A percentile compares a stretch with the other conserved stretches of the same genome.
Evolutionary conservation across 1,139 yeast genomes (phyloP).

Genomic region (Geotrichum phurueaensis): DNA sequence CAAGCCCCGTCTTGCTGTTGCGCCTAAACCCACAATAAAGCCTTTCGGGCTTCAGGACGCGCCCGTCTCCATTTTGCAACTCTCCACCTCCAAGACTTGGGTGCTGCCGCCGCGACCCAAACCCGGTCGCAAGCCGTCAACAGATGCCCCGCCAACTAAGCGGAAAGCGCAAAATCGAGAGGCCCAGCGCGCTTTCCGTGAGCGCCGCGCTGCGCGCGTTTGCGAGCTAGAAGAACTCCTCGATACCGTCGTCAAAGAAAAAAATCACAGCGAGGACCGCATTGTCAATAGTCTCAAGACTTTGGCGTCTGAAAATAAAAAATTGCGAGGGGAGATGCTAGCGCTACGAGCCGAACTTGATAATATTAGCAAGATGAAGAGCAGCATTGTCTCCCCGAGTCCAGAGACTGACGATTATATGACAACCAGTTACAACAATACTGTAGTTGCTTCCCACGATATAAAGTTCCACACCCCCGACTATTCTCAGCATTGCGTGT

Average conservation of each 20-base stretch:
- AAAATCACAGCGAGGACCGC: constrained; percentile 25
- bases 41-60: not conserved
- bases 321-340: constrained; percentile 19
- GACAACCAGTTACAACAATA: not conserved
- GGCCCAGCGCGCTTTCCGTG: constrained; percentile 84
- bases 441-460: not conserved
- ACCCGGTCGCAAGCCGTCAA: constrained; percentile 84
- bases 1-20: not conserved
- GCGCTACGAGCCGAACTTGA: constrained; percentile 21
- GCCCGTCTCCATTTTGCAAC: constrained; percentile 12
- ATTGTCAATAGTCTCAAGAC: constrained; percentile 46
- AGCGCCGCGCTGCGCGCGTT: constrained; percentile 62
- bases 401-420: not conserved
- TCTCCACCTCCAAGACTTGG: constrained; percentile 75
- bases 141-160: constrained; percentile 41
- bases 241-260: constrained; percentile 58
- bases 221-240: constrained; percentile 50
- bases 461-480: constrained; percentile 7
- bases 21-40: constrained; percentile 1
- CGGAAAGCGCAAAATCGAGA: constrained; percentile 86
- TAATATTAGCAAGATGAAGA: not conserved
- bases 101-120: constrained; percentile 86
- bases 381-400: not conserved
- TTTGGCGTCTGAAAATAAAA: constrained; percentile 25
- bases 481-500: not conserved